Evolutionary conservation across 306 rosid species (phyloP).

Genomic region (Ochetophila trinervis): DNA sequence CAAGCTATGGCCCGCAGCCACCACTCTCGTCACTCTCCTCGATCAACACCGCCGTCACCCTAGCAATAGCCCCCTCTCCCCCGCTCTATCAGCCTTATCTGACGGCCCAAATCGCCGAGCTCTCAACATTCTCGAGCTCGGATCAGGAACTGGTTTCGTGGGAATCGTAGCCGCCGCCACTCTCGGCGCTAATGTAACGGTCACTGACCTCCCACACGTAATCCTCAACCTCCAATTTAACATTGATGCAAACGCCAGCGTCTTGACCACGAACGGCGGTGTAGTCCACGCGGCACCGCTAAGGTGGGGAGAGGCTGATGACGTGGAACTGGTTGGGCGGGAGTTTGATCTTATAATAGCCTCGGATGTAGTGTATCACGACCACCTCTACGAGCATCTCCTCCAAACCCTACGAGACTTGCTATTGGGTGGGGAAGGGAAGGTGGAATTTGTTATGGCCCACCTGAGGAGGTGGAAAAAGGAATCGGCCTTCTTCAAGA

Average conservation of each 20-base stretch:
- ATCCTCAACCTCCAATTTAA: conserved; percentile 68
- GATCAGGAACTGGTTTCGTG: conserved; percentile 90
- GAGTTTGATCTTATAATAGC: conserved; percentile 68
- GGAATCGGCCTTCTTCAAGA: conserved; percentile 77
- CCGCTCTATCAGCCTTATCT: conserved; percentile 33
- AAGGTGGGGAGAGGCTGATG: conserved; percentile 72
- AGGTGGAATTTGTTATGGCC: conserved; percentile 69
- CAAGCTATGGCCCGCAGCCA: conserved; percentile 99
- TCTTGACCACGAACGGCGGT: conserved; percentile 51
- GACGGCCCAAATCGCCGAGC: conserved; percentile 16
- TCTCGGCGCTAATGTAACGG: conserved; percentile 59
- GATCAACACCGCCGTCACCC: conserved; percentile 54
- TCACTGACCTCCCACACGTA: conserved; percentile 86
- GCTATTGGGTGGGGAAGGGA: conserved; percentile 24
- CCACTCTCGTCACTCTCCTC: conserved; percentile 74
- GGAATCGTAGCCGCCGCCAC: conserved; percentile 83
- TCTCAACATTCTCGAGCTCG: conserved; percentile 66
- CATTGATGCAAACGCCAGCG: conserved; percentile 50
- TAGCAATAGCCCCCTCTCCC: conserved; percentile 48
- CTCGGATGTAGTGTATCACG: conserved; percentile 91
- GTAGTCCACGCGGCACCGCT: conserved; percentile 47
- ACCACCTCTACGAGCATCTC: conserved; percentile 71
- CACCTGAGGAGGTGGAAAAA: conserved; percentile 89
- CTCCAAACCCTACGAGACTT: conserved; percentile 59
- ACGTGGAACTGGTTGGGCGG: conserved; percentile 49